A percentile compares a stretch with the other conserved stretches of the same genome.
phyloP scores from a whole-genome alignment of 2,329 filamentous ascomycete genomes.

The Thielaviopsis populi region DNA sequence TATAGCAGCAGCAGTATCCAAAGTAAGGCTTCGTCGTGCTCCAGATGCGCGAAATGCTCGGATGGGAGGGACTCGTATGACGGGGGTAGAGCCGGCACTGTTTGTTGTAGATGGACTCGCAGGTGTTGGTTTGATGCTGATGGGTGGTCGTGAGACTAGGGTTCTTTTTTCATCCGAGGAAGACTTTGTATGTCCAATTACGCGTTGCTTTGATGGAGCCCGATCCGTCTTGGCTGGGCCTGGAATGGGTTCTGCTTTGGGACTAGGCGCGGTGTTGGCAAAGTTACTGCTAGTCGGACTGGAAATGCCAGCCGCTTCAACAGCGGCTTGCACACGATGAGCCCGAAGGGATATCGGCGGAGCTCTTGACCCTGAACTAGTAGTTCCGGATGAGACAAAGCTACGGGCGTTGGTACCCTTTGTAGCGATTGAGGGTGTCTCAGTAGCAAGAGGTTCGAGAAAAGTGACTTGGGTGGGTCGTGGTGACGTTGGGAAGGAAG shows the following conservation, averaged over 20 bases:
- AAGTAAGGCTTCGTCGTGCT: conserved; percentile 38
- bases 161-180: conserved; percentile 34
- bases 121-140: conserved; percentile 17
- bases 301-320: conserved; percentile 1
- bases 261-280: not conserved
- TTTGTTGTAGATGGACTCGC: conserved; percentile 20
- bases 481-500: conserved; percentile 26
- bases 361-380: conserved; percentile 9
- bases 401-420: conserved; percentile 14
- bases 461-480: conserved; percentile 14
- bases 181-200: conserved; percentile 6
- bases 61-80: conserved; percentile 36
- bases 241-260: conserved; percentile 21
- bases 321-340: conserved; percentile 13
- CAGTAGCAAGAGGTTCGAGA: conserved; percentile 9
- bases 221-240: conserved; percentile 18
- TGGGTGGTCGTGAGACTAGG: conserved; percentile 25
- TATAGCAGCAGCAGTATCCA: conserved; percentile 37
- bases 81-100: conserved; percentile 19
- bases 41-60: conserved; percentile 42
- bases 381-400: conserved; percentile 12
- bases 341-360: conserved; percentile 11
- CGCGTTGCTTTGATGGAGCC: conserved; percentile 6
- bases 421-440: not conserved
- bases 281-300: not conserved